Evolutionary conservation across 1,284 basidiomycete species (phyloP).

Genomic region (Ceratobasidium sp.): DNA sequence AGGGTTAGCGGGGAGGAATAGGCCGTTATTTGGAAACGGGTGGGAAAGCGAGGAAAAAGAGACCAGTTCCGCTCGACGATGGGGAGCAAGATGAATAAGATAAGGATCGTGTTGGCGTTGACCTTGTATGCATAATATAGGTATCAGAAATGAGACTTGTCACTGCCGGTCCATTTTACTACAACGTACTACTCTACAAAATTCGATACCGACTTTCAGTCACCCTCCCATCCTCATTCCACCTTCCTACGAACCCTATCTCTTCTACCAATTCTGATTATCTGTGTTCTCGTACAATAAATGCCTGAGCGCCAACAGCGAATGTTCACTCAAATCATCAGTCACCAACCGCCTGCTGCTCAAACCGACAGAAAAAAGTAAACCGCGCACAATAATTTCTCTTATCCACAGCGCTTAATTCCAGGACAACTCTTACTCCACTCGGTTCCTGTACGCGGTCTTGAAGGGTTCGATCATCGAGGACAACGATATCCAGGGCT

Average conservation of each 20-base stretch:
- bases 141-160: not conserved
- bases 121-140: not conserved
- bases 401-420: conserved; percentile 88
- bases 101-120: not conserved
- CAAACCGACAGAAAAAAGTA: not conserved
- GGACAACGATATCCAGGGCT: conserved; percentile 77
- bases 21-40: conserved; percentile 65
- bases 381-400: conserved; percentile 81
- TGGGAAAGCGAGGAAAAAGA: conserved; percentile 67
- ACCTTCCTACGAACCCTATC: conserved; percentile 69
- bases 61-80: conserved; percentile 28
- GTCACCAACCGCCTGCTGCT: conserved; percentile 56
- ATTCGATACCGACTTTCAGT: conserved; percentile 46
- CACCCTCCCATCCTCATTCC: conserved; percentile 69
- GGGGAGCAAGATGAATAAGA: conserved; percentile 12
- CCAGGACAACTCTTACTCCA: conserved; percentile 83
- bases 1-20: conserved; percentile 75
- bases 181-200: no score
- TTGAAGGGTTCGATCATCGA: conserved; percentile 71
- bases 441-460: conserved; percentile 74
- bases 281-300: conserved; percentile 77
- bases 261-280: conserved; percentile 82
- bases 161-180: no score
- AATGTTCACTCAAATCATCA: conserved; percentile 91
- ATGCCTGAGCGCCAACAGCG: conserved; percentile 83